phyloP scores from a whole-genome alignment of 2,329 filamentous ascomycete species.

The Epichloe typhina region DNA sequence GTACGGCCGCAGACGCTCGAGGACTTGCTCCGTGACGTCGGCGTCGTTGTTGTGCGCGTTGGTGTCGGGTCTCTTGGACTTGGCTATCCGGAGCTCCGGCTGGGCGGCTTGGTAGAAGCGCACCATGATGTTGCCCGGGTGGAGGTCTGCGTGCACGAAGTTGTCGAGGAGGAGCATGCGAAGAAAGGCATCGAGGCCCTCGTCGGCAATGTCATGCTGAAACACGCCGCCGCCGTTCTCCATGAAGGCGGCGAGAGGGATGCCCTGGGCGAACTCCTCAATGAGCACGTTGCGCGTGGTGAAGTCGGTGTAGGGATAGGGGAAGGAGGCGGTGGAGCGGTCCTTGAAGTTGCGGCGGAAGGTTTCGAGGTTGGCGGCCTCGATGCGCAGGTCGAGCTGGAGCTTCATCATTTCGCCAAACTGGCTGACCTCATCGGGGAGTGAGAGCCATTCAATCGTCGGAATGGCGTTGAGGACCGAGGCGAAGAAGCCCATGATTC shows the following conservation, averaged over 20 bases:
- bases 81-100: slow-evolving; percentile 41
- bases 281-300: slow-evolving; percentile 86
- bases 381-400: slow-evolving; percentile 91
- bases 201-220: slow-evolving; percentile 85
- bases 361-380: slow-evolving; percentile 75
- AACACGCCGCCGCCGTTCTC: slow-evolving; percentile 86
- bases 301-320: slow-evolving; percentile 78
- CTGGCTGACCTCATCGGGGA: slow-evolving; percentile 85
- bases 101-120: slow-evolving; percentile 82
- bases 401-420: slow-evolving; percentile 98
- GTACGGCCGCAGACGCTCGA: slow-evolving; percentile 65
- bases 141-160: slow-evolving; percentile 90
- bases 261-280: slow-evolving; percentile 91
- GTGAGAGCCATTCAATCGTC: slow-evolving; percentile 92
- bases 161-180: slow-evolving; percentile 97
- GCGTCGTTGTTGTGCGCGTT: slow-evolving; percentile 34
- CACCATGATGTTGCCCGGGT: slow-evolving; percentile 98
- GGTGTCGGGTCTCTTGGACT: slow-evolving; percentile 10
- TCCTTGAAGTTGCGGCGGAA: slow-evolving; percentile 88
- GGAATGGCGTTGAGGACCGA: slow-evolving; percentile 71
- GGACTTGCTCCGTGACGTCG: slow-evolving; percentile 79
- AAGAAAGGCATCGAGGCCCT: slow-evolving; percentile 88
- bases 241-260: slow-evolving; percentile 80
- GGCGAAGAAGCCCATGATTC: slow-evolving; percentile 91
- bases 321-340: slow-evolving; percentile 89